Percentiles rank a stretch among this genome's conserved stretches.
phyloP scores from a whole-genome alignment of 352 stramenopile species.

The Globisporangium orthogonon region DNA sequence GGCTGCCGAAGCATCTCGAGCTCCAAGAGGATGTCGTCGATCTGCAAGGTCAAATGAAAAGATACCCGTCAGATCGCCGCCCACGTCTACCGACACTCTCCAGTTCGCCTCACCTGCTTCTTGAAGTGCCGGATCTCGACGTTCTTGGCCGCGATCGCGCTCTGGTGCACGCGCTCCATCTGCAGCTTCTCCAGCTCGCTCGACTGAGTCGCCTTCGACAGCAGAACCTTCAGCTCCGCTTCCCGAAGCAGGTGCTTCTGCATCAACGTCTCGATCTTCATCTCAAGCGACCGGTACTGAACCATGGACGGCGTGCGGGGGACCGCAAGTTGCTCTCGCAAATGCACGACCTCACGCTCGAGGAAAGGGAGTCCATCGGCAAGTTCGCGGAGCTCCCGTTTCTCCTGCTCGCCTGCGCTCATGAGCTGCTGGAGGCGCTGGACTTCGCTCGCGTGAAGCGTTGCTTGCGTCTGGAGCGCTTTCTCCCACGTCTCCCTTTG shows the following conservation, averaged over 20 bases:
- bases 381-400: slow-evolving; percentile 20
- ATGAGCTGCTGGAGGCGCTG: slow-evolving; percentile 27
- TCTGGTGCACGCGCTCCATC: slow-evolving; percentile 44
- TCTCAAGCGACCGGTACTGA: slow-evolving; percentile 65
- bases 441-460: slow-evolving; percentile 20
- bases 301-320: slow-evolving; percentile 75
- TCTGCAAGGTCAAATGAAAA: slow-evolving; percentile 1
- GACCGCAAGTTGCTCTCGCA: slow-evolving; percentile 37
- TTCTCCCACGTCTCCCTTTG: slow-evolving; percentile 13
- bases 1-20: slow-evolving; percentile 33
- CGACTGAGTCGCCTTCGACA: slow-evolving; percentile 54
- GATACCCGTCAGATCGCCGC: background rate
- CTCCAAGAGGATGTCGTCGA: slow-evolving; percentile 62
- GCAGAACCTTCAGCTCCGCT: slow-evolving; percentile 65
- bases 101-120: slow-evolving; percentile 25
- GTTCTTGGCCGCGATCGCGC: slow-evolving; percentile 66
- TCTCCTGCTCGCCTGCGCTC: slow-evolving; percentile 20
- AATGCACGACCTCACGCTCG: slow-evolving; percentile 42
- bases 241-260: slow-evolving; percentile 75
- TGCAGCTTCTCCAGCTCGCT: slow-evolving; percentile 63
- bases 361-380: slow-evolving; percentile 31
- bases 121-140: slow-evolving; percentile 76
- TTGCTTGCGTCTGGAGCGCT: slow-evolving; percentile 21
- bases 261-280: slow-evolving; percentile 66
- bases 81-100: too few species aligned